phyloP scores from a whole-genome alignment of 129 eudicot species.

The Centella asiatica region DNA sequence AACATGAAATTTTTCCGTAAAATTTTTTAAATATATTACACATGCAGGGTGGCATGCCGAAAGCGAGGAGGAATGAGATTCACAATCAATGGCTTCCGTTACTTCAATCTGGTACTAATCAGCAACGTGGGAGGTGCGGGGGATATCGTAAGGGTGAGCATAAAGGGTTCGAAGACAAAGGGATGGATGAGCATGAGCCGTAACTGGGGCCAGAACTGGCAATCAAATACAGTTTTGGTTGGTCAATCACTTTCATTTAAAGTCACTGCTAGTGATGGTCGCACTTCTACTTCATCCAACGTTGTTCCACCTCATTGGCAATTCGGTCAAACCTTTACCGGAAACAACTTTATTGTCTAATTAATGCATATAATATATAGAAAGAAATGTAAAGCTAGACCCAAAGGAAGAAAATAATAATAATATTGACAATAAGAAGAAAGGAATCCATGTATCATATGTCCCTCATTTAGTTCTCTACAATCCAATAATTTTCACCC shows the following conservation, averaged over 20 bases:
- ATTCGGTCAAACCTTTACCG: slow-evolving; percentile 35
- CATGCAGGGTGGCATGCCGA: slow-evolving; percentile 14
- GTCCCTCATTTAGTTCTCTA: too few species aligned
- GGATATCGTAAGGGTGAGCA: slow-evolving; percentile 19
- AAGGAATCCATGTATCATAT: too few species aligned
- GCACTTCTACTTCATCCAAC: slow-evolving; percentile 30
- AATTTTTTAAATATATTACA: not conserved
- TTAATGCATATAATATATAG: too few species aligned
- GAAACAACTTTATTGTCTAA: slow-evolving; percentile 42
- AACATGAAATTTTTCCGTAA: not conserved
- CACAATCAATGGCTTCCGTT: slow-evolving; percentile 30
- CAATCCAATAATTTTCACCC: too few species aligned
- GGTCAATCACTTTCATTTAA: slow-evolving; percentile 14
- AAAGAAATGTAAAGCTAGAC: too few species aligned
- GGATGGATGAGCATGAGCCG: slow-evolving; percentile 26
- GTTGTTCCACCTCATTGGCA: slow-evolving; percentile 32
- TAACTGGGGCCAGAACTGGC: slow-evolving; percentile 32
- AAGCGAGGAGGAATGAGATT: slow-evolving; percentile 23
- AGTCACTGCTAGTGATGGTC: slow-evolving; percentile 26
- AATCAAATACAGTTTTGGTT: not conserved
- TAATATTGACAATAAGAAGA: too few species aligned
- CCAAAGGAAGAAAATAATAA: too few species aligned
- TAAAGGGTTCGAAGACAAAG: slow-evolving; percentile 19
- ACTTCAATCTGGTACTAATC: slow-evolving; percentile 24
- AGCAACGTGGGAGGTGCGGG: slow-evolving; percentile 31